Evolutionary conservation across 2,329 filamentous ascomycete species (phyloP).

Genomic region (Clonostachys solani): DNA sequence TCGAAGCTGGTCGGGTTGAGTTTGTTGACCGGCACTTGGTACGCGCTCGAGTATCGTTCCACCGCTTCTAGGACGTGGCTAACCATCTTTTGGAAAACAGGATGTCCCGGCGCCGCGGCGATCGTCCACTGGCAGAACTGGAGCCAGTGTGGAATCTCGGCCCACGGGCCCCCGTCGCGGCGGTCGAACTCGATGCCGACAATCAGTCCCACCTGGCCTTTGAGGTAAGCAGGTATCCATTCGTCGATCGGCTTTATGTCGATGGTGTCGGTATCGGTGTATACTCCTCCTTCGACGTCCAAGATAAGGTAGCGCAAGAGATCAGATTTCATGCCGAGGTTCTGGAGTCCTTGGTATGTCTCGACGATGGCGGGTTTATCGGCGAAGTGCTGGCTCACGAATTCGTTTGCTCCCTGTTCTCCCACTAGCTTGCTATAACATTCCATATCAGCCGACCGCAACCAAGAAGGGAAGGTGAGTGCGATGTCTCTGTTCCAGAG

Average conservation of each 20-base stretch:
- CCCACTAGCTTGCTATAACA: slow-evolving; percentile 13
- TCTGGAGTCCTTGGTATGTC: slow-evolving; percentile 1
- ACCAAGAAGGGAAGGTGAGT: too few relatives aligned
- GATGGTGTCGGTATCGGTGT: slow-evolving; percentile 39
- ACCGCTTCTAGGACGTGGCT: slow-evolving; percentile 12
- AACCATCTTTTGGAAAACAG: slow-evolving; percentile 18
- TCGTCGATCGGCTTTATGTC: slow-evolving; percentile 43
- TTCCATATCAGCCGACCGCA: too few relatives aligned
- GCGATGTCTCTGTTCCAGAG: too few relatives aligned
- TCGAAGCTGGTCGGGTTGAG: slow-evolving; percentile 15
- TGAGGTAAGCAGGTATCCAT: slow-evolving; percentile 13
- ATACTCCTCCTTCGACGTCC: slow-evolving; percentile 20
- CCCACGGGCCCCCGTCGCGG: slow-evolving; percentile 14
- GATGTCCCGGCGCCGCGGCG: slow-evolving; percentile 20
- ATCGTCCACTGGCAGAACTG: slow-evolving; percentile 29
- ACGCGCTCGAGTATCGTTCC: slow-evolving; percentile 4
- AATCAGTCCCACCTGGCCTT: slow-evolving; percentile 12
- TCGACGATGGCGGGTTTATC: slow-evolving; percentile 9
- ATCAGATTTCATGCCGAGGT: slow-evolving; percentile 19
- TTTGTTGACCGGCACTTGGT: background rate
- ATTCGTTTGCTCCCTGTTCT: slow-evolving; percentile 11
- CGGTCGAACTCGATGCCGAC: slow-evolving; percentile 22
- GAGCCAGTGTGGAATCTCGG: slow-evolving; percentile 15
- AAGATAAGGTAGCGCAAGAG: slow-evolving; percentile 18
- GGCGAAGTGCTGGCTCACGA: slow-evolving; percentile 12